Percentiles rank a stretch among this genome's conserved stretches.
phyloP scores from a whole-genome alignment of 2,329 filamentous ascomycete species.

The Didymella pinodella region DNA sequence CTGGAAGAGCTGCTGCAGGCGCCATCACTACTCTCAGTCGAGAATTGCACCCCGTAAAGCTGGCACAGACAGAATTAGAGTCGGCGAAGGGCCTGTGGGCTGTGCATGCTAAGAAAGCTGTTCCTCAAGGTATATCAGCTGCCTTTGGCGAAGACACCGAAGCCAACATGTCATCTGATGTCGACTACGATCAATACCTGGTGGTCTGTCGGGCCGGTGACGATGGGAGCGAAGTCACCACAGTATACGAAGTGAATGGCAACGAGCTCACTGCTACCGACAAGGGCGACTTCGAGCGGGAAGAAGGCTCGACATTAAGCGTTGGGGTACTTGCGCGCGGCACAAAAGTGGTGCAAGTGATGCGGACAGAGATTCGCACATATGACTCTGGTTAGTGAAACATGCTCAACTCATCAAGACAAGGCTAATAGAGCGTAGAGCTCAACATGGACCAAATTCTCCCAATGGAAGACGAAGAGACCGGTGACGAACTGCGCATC shows the following conservation, averaged over 20 bases:
- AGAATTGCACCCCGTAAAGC: slow-evolving; percentile 75
- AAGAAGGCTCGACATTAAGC: slow-evolving; percentile 85
- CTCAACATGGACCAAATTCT: slow-evolving; percentile 89
- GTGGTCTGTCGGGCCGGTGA: slow-evolving; percentile 76
- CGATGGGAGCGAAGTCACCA: slow-evolving; percentile 75
- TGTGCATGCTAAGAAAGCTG: slow-evolving; percentile 71
- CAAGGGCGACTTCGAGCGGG: slow-evolving; percentile 89
- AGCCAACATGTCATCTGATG: slow-evolving; percentile 55
- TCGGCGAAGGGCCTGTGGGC: slow-evolving; percentile 83
- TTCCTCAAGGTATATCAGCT: slow-evolving; percentile 64
- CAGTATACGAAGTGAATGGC: slow-evolving; percentile 78
- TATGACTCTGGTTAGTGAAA: slow-evolving; percentile 81
- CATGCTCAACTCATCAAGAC: not conserved
- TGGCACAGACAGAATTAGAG: slow-evolving; percentile 74
- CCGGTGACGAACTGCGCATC: slow-evolving; percentile 79
- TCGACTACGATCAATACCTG: slow-evolving; percentile 79
- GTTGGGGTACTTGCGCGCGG: slow-evolving; percentile 83
- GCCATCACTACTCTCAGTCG: slow-evolving; percentile 79
- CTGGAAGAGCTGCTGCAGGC: slow-evolving; percentile 71
- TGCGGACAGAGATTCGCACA: slow-evolving; percentile 84
- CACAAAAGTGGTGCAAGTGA: slow-evolving; percentile 83
- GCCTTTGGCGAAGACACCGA: slow-evolving; percentile 55
- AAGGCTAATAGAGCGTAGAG: slow-evolving; percentile 60
- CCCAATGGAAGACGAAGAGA: slow-evolving; percentile 84
- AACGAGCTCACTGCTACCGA: slow-evolving; percentile 77